A percentile compares a stretch with the other conserved stretches of the same genome.
These are phyloP conservation scores for Leishmania lainsoni DNA, from an alignment of 208 protist species.

Conservation along the genomic window DNA sequence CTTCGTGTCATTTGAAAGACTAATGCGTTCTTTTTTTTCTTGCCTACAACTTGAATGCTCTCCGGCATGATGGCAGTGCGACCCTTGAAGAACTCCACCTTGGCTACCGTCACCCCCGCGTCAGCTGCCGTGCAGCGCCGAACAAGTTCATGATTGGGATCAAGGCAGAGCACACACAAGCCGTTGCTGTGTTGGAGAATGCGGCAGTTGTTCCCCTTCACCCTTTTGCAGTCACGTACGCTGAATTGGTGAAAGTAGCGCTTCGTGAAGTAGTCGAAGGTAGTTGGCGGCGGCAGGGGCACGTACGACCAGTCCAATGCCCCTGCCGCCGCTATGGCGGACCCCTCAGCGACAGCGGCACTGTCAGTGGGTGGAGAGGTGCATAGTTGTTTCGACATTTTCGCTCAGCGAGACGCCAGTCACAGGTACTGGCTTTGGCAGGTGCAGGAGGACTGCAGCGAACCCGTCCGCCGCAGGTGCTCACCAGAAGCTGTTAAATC, in stretches of 20 bases:
- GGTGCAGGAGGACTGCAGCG: neutral
- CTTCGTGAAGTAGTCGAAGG: constrained; percentile 83
- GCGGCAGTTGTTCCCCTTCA: constrained; percentile 69
- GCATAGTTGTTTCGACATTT: neutral
- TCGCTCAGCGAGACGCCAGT: neutral
- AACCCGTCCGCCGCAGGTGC: neutral
- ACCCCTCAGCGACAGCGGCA: neutral
- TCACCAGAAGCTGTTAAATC: no score
- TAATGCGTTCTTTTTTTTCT: constrained; percentile 86
- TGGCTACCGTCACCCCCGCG: constrained; percentile 11
- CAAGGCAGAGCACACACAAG: constrained; percentile 75
- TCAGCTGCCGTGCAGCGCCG: constrained; percentile 7
- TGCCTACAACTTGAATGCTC: constrained; percentile 71
- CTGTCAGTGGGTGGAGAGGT: neutral
- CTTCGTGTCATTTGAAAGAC: constrained; percentile 81
- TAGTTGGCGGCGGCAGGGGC: constrained; percentile 28
- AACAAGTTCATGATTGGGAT: constrained; percentile 63
- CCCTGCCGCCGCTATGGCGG: neutral
- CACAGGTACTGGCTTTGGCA: neutral
- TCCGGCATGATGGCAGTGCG: constrained; percentile 52
- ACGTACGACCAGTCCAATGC: constrained; percentile 29
- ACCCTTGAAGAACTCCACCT: constrained; percentile 38
- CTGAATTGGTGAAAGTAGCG: constrained; percentile 83
- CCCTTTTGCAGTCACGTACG: constrained; percentile 66
- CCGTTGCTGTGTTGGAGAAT: constrained; percentile 89